A percentile compares a stretch with the other conserved stretches of the same genome.
These are phyloP conservation scores for Sclerospora graminicola DNA, from an alignment of 352 stramenopile genomes.

Conservation along the genomic window DNA sequence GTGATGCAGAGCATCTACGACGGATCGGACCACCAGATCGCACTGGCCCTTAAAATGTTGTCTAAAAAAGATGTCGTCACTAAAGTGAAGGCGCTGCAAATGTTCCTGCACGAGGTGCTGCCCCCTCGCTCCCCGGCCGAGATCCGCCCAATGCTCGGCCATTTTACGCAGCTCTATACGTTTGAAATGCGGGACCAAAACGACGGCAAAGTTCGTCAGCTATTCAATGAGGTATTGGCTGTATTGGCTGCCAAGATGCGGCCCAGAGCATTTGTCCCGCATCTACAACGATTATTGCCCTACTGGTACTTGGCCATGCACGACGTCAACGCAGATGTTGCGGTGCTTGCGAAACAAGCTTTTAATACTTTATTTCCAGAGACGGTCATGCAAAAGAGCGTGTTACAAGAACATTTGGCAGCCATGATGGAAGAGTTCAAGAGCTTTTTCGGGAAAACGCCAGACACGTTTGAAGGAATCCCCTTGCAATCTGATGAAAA, in stretches of 20 bases:
- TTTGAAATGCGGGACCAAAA: conserved; percentile 80
- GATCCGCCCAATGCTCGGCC: conserved; percentile 58
- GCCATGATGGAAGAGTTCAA: conserved; percentile 51
- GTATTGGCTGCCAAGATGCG: conserved; percentile 47
- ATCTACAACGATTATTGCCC: conserved; percentile 60
- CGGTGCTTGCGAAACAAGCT: conserved; percentile 32
- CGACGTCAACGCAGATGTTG: conserved; percentile 51
- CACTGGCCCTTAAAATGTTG: conserved; percentile 76
- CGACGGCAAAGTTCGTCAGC: conserved; percentile 66
- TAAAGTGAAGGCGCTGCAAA: conserved; percentile 74
- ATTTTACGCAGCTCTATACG: conserved; percentile 70
- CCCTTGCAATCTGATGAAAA: conserved; percentile 49
- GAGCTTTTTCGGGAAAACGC: conserved; percentile 50
- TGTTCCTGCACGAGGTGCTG: conserved; percentile 45
- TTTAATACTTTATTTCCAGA: conserved; percentile 46
- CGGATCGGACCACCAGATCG: conserved; percentile 63
- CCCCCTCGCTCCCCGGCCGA: conserved; percentile 45
- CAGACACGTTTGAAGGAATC: conserved; percentile 50
- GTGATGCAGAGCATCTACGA: conserved; percentile 58
- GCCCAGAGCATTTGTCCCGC: conserved; percentile 54
- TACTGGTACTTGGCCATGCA: conserved; percentile 80
- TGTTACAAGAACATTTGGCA: conserved; percentile 31
- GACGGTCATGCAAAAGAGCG: conserved; percentile 14
- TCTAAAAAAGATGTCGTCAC: conserved; percentile 74
- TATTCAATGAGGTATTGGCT: conserved; percentile 66